Evolutionary conservation across 2,329 filamentous ascomycete genomes (phyloP).

Genomic region (Phoma herbarum): DNA sequence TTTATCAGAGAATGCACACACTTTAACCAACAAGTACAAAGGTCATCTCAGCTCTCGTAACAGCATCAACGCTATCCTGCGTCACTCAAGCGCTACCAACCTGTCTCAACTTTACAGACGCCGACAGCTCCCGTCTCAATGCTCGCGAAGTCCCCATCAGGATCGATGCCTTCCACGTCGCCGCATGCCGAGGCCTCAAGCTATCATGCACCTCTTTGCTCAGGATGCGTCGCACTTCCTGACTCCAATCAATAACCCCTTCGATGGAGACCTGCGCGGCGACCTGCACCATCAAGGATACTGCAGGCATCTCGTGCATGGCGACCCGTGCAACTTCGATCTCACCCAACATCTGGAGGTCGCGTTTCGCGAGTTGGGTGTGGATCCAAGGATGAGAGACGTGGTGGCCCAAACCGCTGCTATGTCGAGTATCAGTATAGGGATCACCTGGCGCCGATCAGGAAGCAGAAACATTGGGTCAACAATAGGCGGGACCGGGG

Average conservation of each 20-base stretch:
- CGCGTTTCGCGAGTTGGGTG: conserved; percentile 16
- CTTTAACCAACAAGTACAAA: not conserved
- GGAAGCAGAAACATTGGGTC: conserved; percentile 25
- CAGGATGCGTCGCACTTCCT: conserved; percentile 10
- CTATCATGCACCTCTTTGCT: conserved; percentile 5
- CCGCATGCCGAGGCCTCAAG: conserved; percentile 14
- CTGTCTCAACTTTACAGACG: not conserved
- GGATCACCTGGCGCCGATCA: not conserved
- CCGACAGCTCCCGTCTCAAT: not conserved
- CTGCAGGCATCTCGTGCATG: conserved; percentile 6
- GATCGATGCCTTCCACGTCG: not conserved
- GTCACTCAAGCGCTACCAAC: not conserved
- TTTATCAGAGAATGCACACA: not conserved
- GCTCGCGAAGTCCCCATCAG: not conserved
- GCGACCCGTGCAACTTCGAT: conserved; percentile 17
- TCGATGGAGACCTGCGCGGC: conserved; percentile 5
- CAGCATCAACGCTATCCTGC: not conserved
- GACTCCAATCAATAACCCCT: conserved; percentile 15
- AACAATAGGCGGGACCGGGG: conserved; percentile 23
- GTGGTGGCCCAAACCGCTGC: conserved; percentile 25
- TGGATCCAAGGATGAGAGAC: conserved; percentile 9
- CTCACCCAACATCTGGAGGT: not conserved
- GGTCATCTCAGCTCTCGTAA: not conserved
- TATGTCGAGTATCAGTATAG: conserved; percentile 15
- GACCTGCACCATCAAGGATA: conserved; percentile 20